Percentiles rank a stretch among this genome's conserved stretches.
phyloP scores from a whole-genome alignment of 768 basidiomycete species.

The Fomitopsis serialis region DNA sequence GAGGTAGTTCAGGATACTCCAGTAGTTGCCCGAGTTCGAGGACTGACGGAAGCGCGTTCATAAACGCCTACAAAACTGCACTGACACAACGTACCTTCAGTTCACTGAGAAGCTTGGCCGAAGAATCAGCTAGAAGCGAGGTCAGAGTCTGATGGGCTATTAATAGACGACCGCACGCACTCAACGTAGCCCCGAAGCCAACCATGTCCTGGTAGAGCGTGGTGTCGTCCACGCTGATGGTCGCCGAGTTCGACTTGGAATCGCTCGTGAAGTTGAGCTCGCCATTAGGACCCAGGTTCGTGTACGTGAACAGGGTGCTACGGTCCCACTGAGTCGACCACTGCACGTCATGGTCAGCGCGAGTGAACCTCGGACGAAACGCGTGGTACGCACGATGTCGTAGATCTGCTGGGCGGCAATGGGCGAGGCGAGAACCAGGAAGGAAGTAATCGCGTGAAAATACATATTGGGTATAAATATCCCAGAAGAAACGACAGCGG shows the following conservation, averaged over 20 bases:
- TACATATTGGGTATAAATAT: conserved; percentile 3
- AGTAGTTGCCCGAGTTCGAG: conserved; percentile 52
- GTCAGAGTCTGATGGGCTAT: neutral
- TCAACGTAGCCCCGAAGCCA: conserved; percentile 64
- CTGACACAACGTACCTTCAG: conserved; percentile 46
- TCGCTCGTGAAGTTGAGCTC: conserved; percentile 56
- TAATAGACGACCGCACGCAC: conserved; percentile 32
- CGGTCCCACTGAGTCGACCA: conserved; percentile 33
- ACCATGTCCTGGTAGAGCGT: conserved; percentile 54
- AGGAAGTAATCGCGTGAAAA: conserved; percentile 1
- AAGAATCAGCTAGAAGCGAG: conserved; percentile 55
- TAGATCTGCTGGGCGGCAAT: conserved; percentile 26
- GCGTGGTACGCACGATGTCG: conserved; percentile 22
- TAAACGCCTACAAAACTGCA: neutral
- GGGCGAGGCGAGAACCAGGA: conserved; percentile 16
- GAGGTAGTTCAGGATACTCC: conserved; percentile 49
- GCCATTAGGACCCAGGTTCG: conserved; percentile 31
- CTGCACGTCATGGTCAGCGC: conserved; percentile 8
- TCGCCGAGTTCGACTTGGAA: conserved; percentile 49
- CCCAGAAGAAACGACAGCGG: neutral
- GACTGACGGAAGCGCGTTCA: conserved; percentile 26
- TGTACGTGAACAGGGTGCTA: conserved; percentile 47
- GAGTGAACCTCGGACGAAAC: neutral
- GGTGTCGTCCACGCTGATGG: conserved; percentile 57
- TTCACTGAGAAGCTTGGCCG: conserved; percentile 53